phyloP scores from a whole-genome alignment of 2,329 filamentous ascomycete species.

The Calonectria pauciramosa region DNA sequence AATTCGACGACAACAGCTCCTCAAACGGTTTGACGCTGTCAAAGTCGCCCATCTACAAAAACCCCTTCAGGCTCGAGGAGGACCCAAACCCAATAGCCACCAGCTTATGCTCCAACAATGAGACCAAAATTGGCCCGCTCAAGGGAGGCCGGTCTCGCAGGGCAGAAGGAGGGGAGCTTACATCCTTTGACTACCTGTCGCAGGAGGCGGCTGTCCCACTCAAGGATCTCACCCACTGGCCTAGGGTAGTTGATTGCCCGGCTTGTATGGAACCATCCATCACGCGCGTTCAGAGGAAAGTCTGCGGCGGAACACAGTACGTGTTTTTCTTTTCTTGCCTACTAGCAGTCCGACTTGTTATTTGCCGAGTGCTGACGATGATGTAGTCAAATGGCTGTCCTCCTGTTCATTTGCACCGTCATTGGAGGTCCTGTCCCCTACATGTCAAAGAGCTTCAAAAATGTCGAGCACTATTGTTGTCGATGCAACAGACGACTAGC shows the following conservation, averaged over 20 bases:
- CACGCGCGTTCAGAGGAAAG: constrained; percentile 38
- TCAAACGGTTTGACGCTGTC: background rate
- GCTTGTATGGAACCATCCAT: constrained; percentile 40
- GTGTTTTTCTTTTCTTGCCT: background rate
- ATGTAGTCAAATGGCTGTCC: constrained; percentile 33
- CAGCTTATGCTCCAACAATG: background rate
- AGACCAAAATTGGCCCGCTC: constrained; percentile 31
- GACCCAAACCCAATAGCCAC: background rate
- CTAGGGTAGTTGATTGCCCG: constrained; percentile 36
- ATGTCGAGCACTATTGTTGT: constrained; percentile 43
- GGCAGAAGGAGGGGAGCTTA: constrained; percentile 9
- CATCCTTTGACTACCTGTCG: constrained; percentile 37
- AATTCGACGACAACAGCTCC: background rate
- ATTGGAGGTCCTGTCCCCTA: constrained; percentile 36
- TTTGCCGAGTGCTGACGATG: background rate
- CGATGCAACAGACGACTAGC: constrained; percentile 41
- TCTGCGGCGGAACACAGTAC: constrained; percentile 41
- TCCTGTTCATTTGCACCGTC: constrained; percentile 38
- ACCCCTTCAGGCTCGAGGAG: background rate
- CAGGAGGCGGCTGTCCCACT: constrained; percentile 35
- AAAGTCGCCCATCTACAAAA: background rate
- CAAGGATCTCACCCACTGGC: constrained; percentile 39
- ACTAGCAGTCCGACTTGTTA: background rate
- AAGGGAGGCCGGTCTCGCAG: background rate
- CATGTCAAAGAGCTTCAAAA: constrained; percentile 35